Conservation (phyloP, 164 flowering plant species). For the Kalanchoe fedtschenkoi region DNA sequence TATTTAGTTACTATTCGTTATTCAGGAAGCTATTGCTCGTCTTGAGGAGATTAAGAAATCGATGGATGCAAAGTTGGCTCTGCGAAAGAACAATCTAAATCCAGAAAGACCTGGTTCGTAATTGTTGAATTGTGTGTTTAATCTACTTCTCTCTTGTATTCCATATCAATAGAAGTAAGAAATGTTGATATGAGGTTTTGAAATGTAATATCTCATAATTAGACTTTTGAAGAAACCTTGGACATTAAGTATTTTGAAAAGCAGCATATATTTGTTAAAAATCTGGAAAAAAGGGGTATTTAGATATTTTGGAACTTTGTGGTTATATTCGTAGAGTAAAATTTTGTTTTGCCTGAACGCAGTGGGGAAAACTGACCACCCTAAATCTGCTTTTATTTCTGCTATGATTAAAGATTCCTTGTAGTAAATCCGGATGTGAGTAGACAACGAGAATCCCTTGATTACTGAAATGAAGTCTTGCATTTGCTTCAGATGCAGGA, state of each 20-base stretch:
- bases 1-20: not conserved
- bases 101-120: conserved; percentile 88
- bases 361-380: too few relatives aligned
- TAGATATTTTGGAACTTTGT: too few relatives aligned
- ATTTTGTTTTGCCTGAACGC: too few relatives aligned
- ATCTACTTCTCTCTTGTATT: not conserved
- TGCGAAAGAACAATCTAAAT: conserved; percentile 69
- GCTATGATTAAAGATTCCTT: too few relatives aligned
- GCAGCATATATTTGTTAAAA: too few relatives aligned
- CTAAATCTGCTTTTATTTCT: too few relatives aligned
- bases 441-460: not conserved
- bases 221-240: too few relatives aligned
- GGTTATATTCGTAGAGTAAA: too few relatives aligned
- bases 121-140: not conserved
- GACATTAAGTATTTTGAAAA: too few relatives aligned
- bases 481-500: conserved; percentile 48
- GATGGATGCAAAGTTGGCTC: conserved; percentile 67
- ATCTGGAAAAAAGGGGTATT: too few relatives aligned
- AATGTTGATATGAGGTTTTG: not conserved
- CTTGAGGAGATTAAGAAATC: conserved; percentile 78
- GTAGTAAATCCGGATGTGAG: not conserved
- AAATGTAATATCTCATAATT: too few relatives aligned
- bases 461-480: not conserved
- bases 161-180: not conserved
- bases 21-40: conserved; percentile 74